Base-by-base conservation (phyloP, 2,329 filamentous ascomycete species). In the Penicillium sp. region DNA sequence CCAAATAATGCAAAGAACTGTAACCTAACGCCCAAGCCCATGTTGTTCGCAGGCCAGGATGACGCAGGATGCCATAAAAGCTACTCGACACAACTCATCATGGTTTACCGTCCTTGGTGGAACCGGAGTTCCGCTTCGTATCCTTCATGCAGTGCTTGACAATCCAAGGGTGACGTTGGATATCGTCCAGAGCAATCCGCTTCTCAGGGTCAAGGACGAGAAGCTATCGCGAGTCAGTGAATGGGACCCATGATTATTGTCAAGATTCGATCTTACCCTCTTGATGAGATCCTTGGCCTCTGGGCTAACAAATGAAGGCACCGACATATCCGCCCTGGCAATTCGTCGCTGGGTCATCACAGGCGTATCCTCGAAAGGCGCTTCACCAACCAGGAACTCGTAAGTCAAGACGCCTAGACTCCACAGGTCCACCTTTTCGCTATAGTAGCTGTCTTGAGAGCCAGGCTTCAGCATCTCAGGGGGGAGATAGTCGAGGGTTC, bases 371-470 rank as follows among this genome's bases (percentile, higher is more conserved):
- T 98, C 93, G 58, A 98, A 98, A 0, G 93, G 93, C 11, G 93
- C 93, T 72, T 96, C 89, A 45, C 93, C 93, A 21, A 94, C 87
- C 43, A 98, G 70, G 58, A 98, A 98, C 69, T 98, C 93, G 58
- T 97, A 98, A 2, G 86, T 94, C 68, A 98, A 68, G 15, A 97
- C 93, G 16, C 93, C 93, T 58, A 98, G 73, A 61, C 87, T 93
- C 93, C 93, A 98, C 47, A 97, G 71, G 63, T 98, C 93, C 20
- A 98, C 87, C 72, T 96, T 97, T 63, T 96, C 90, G 44, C 80
- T 86, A 70, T 97, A 97, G 62, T 78, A 94, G 70, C 93, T 94
- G 59, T 93, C 87, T 54, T 83, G 79, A 53, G 78, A 78, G 30
- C 87, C 85, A 3, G 83, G 80, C 66, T 84, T 87, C 66, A 97